phyloP scores from a whole-genome alignment of 1,284 basidiomycete species.

The Athelia psychrophila region DNA sequence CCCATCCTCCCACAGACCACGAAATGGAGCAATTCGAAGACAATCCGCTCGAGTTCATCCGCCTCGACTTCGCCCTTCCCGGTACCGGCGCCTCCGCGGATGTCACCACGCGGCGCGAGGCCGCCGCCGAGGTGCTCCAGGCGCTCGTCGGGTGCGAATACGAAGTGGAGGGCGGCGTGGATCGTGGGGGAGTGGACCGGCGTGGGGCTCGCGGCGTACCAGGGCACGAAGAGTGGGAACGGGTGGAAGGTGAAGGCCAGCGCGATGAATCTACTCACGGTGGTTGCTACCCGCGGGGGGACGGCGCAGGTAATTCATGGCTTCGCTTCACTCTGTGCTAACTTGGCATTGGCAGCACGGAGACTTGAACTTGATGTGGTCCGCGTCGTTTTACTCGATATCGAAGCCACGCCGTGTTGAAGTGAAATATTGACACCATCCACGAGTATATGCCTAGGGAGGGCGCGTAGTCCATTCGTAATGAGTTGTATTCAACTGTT shows the following conservation, averaged over 20 bases:
- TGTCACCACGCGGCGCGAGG: constrained; percentile 81
- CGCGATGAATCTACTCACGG: constrained; percentile 92
- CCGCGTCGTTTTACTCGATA: no score
- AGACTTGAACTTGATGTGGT: no score
- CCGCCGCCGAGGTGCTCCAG: constrained; percentile 90
- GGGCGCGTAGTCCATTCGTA: no score
- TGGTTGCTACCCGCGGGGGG: constrained; percentile 85
- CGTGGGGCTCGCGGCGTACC: constrained; percentile 64
- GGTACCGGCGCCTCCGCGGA: constrained; percentile 28
- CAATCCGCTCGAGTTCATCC: constrained; percentile 94
- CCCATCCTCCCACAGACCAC: constrained; percentile 45
- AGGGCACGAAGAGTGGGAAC: constrained; percentile 9
- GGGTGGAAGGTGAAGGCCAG: constrained; percentile 96
- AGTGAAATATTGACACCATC: no score
- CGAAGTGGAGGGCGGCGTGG: constrained; percentile 79
- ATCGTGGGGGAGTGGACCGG: constrained; percentile 85
- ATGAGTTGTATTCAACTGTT: no score
- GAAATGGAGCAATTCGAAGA: constrained; percentile 98
- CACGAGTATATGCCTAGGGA: no score
- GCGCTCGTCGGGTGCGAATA: constrained; percentile 80
- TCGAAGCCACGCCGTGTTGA: no score
- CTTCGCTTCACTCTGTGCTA: no score
- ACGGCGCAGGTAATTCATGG: constrained; percentile 68
- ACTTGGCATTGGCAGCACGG: no score
- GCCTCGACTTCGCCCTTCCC: constrained; percentile 71